These are phyloP conservation scores for Zygosaccharomyces sapae DNA, from an alignment of 1,139 yeast species.

Conservation along the genomic window DNA sequence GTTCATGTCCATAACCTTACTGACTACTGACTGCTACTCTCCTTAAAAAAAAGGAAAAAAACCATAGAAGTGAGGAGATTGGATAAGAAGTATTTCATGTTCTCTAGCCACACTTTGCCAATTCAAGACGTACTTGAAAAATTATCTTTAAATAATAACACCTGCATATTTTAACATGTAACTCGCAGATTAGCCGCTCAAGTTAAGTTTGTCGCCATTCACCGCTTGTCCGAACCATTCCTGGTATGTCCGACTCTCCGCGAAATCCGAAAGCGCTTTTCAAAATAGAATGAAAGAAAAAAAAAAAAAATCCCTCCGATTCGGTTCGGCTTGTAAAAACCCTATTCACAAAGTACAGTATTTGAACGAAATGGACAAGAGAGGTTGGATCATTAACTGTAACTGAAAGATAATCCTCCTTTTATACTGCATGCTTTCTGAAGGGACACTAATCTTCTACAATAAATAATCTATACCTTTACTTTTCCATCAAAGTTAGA, in stretches of 20 bases:
- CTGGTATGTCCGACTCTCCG: not conserved
- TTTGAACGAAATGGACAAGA: constrained; percentile 2
- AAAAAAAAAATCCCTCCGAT: constrained; percentile 5
- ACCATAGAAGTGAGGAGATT: no score
- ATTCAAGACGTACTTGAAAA: no score
- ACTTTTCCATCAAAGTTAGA: not conserved
- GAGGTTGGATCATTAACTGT: not conserved
- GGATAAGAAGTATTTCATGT: no score
- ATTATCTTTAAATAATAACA: not conserved
- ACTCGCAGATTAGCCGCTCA: not conserved
- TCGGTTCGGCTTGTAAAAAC: constrained; percentile 3
- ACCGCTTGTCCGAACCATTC: not conserved
- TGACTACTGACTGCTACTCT: no score
- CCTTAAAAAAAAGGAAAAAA: no score
- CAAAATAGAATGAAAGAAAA: not conserved
- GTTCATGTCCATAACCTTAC: no score
- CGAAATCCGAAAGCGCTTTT: not conserved
- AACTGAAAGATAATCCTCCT: not conserved
- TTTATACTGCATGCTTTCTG: not conserved
- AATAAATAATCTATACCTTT: not conserved
- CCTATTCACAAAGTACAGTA: constrained; percentile 2
- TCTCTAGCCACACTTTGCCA: no score
- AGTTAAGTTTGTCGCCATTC: not conserved
- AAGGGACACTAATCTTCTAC: not conserved
- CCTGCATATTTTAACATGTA: not conserved